A percentile compares a stretch with the other conserved stretches of the same genome.
Conservation (phyloP, 495 filamentous ascomycete genomes). For the Penicillium simplicissimum region DNA sequence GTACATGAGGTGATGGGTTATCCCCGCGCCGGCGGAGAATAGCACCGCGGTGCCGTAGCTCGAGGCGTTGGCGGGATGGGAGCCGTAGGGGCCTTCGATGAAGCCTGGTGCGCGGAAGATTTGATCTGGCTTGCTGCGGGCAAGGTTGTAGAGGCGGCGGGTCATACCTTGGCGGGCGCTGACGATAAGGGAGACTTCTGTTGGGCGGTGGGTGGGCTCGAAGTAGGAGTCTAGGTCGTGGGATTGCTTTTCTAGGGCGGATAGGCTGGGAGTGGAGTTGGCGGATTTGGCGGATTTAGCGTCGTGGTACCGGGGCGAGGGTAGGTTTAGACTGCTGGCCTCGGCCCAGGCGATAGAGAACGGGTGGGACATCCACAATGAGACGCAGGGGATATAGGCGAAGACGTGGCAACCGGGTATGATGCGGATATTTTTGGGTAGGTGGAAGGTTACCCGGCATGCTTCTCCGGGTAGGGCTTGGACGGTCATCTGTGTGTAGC, state of each 20-base stretch:
- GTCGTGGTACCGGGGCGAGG: constrained; percentile 18
- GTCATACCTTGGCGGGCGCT: constrained; percentile 82
- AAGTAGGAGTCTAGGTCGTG: constrained; percentile 31
- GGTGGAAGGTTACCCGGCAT: constrained; percentile 65
- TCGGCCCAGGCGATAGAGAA: constrained; percentile 60
- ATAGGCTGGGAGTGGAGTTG: constrained; percentile 18
- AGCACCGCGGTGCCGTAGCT: constrained; percentile 87
- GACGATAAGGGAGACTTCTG: constrained; percentile 75
- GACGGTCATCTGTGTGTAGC: constrained; percentile 45
- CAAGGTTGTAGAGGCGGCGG: constrained; percentile 68
- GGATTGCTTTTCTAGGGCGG: constrained; percentile 45
- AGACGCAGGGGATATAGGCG: constrained; percentile 74
- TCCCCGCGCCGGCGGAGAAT: constrained; percentile 84
- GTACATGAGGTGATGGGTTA: constrained; percentile 82
- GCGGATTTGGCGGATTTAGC: constrained; percentile 13
- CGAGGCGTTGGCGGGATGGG: constrained; percentile 58
- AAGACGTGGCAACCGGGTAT: constrained; percentile 78
- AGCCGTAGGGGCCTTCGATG: constrained; percentile 84
- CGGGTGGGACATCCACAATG: constrained; percentile 67
- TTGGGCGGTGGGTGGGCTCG: constrained; percentile 36
- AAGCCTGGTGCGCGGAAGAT: constrained; percentile 61
- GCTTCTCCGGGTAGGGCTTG: constrained; percentile 56
- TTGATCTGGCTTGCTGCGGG: constrained; percentile 57
- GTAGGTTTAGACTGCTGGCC: constrained; percentile 23
- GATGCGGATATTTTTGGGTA: constrained; percentile 75